Evolutionary conservation across 2,329 filamentous ascomycete genomes (phyloP).

Genomic region (Sporothrix phasma): DNA sequence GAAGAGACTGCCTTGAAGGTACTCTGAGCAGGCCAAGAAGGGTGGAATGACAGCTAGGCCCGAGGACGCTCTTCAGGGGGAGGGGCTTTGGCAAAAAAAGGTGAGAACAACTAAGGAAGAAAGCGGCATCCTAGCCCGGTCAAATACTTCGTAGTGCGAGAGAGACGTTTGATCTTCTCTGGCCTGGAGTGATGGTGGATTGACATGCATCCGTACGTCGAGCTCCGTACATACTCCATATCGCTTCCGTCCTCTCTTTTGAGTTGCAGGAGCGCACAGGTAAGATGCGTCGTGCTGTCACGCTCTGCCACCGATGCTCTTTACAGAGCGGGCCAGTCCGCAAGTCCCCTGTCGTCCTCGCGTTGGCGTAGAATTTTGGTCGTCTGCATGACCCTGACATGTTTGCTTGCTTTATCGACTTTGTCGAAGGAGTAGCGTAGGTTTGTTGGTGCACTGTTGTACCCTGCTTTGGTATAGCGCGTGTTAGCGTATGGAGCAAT

Average conservation of each 20-base stretch:
- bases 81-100: no score
- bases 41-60: no score
- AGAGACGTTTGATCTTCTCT: no score
- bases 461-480: not conserved
- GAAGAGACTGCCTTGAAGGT: no score
- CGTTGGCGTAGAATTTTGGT: not conserved
- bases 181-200: no score
- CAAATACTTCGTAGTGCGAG: no score
- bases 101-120: no score
- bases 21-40: no score
- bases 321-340: conserved; percentile 3
- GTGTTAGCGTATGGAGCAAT: not conserved
- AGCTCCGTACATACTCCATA: not conserved
- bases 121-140: no score
- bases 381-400: not conserved
- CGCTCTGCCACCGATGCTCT: not conserved
- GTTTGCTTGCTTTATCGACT: not conserved
- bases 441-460: not conserved
- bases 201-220: not conserved
- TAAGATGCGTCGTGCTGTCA: not conserved
- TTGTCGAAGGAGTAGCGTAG: not conserved
- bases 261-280: not conserved
- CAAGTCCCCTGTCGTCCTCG: not conserved
- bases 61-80: no score
- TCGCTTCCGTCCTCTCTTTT: not conserved